phyloP scores from a whole-genome alignment of 345 rosid genomes.

The Lepidium africanum region DNA sequence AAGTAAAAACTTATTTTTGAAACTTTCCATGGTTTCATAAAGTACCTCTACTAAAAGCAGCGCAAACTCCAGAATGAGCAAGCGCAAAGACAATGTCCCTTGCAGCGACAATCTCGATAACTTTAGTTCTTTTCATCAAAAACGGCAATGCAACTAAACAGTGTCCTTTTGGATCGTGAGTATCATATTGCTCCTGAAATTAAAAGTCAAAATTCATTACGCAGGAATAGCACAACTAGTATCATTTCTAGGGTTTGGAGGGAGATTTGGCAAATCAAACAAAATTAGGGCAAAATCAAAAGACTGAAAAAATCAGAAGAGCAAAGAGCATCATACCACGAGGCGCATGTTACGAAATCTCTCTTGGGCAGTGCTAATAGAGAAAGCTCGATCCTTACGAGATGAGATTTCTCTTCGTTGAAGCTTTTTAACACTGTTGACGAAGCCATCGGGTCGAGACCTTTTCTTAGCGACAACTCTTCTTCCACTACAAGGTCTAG shows the following conservation, averaged over 20 bases:
- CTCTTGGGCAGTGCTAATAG: slow-evolving; percentile 55
- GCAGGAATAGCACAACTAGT: background rate
- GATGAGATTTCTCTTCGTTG: slow-evolving; percentile 70
- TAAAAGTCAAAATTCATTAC: background rate
- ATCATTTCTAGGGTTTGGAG: slow-evolving; percentile 15
- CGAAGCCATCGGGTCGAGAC: slow-evolving; percentile 47
- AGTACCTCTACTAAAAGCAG: slow-evolving; percentile 90
- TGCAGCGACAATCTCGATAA: slow-evolving; percentile 94
- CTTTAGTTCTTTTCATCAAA: slow-evolving; percentile 83
- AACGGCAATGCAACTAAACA: slow-evolving; percentile 73
- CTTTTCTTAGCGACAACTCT: slow-evolving; percentile 62
- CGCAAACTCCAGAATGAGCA: slow-evolving; percentile 93
- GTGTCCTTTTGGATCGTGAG: slow-evolving; percentile 90
- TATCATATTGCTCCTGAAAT: slow-evolving; percentile 82
- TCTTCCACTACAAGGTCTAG: slow-evolving; percentile 72
- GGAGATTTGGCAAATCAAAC: background rate
- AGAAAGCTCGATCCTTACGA: slow-evolving; percentile 51
- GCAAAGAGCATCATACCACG: slow-evolving; percentile 29
- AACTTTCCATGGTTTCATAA: background rate
- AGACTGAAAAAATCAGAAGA: background rate
- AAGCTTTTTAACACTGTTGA: slow-evolving; percentile 70
- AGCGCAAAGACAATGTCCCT: slow-evolving; percentile 92
- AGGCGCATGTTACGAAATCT: slow-evolving; percentile 66
- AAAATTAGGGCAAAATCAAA: background rate
- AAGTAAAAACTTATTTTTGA: too few relatives aligned